Base-by-base conservation (phyloP, 805 yeast species). In the Hyphopichia homilentoma region DNA sequence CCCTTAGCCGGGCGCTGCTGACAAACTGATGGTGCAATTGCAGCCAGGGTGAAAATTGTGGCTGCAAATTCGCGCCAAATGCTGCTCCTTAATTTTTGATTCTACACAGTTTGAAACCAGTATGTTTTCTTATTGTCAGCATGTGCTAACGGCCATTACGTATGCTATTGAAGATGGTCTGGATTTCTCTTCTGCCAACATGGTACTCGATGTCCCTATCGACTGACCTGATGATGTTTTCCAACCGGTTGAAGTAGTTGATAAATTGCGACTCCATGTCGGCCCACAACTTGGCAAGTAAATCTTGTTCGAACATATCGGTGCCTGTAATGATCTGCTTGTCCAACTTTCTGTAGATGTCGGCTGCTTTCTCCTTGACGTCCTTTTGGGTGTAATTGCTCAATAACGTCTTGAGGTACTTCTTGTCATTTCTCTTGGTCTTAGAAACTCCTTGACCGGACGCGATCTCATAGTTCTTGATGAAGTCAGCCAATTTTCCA, bases 401-500 rank as follows among this genome's bases (percentile, higher is more conserved):
- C 15, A 82, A 52, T n/a, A 84, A 61, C 22, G 78, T 72, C 39
- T 71, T 73, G 36, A 86, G 60, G 16, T 75, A 72, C 21, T 73
- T 71, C 52, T 70, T 72, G 45, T 77, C 79, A 43, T 79, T 82
- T 7, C 82, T 81, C 41, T 78, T 81, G 40, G 82, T 74, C 44
- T 68, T 73, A 1, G 79, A 66, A 12, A 77, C 79, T 38, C 70
- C 69, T 13, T 68, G 58, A 16, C 57, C 67, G 3, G 65, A 52
- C 8, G 79, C 52, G 2, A 73, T 68, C 36, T 80, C 82, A 25
- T 79, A 75, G 21, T 80, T 84, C 25, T 70, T 68, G 2, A 87
- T 73, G 51, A 84, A 81, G 17, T 75, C 77, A 11, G 76, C 61
- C 30, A 88, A 47, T 47, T 81, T 82, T 0, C 93, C 90, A 47